These are phyloP conservation scores for Talaromyces islandicus DNA, from an alignment of 2,329 filamentous ascomycete species.

Conservation along the genomic window DNA sequence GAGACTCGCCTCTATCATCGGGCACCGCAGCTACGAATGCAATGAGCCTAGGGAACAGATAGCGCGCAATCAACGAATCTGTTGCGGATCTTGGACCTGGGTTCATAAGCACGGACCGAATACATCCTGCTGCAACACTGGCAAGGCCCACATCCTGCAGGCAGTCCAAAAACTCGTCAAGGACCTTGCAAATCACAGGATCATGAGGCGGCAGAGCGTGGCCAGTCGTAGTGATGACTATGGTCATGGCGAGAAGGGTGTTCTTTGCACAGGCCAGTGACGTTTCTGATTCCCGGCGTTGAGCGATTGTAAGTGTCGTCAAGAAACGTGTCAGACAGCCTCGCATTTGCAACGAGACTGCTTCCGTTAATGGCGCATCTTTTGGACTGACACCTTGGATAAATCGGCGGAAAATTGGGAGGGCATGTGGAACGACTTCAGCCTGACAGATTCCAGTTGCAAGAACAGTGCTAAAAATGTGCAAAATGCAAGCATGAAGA, in stretches of 20 bases:
- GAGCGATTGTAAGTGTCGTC: constrained; percentile 54
- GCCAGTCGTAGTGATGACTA: constrained; percentile 76
- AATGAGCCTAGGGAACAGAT: constrained; percentile 69
- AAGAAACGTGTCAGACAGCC: constrained; percentile 79
- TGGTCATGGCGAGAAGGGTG: constrained; percentile 77
- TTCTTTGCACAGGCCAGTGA: constrained; percentile 90
- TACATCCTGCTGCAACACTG: constrained; percentile 84
- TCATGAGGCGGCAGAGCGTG: constrained; percentile 70
- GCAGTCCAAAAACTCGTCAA: constrained; percentile 80
- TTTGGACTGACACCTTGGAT: constrained; percentile 62
- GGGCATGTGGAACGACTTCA: constrained; percentile 78
- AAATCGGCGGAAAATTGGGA: constrained; percentile 90
- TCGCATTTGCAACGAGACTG: constrained; percentile 66
- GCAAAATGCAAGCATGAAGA: constrained; percentile 89
- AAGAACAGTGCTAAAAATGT: constrained; percentile 91
- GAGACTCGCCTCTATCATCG: constrained; percentile 54
- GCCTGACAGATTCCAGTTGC: constrained; percentile 82
- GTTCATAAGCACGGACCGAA: constrained; percentile 74
- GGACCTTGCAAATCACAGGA: constrained; percentile 65
- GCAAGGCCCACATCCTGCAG: constrained; percentile 56
- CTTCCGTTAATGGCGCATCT: constrained; percentile 25
- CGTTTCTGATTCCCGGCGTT: constrained; percentile 55
- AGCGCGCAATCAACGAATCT: constrained; percentile 67
- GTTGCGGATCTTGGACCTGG: constrained; percentile 53
- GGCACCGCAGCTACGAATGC: constrained; percentile 58